Base-by-base conservation (phyloP, 2,329 filamentous ascomycete genomes). In the Talaromyces sp. region DNA sequence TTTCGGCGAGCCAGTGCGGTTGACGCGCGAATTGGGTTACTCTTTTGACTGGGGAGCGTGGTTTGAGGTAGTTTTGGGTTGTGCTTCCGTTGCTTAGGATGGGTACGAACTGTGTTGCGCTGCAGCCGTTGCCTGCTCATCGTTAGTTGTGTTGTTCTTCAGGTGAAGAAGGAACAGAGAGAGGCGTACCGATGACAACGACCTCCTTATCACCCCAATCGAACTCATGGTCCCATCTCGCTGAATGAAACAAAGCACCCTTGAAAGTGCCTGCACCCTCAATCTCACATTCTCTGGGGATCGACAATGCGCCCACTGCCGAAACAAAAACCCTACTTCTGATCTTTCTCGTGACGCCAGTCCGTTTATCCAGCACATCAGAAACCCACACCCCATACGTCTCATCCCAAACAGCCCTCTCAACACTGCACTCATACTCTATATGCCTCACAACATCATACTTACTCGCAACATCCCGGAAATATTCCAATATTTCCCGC, bases 1-100 rank as follows among this genome's bases (percentile, higher is more conserved):
- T 76, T 57, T 81, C 79, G 2, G 78, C 74, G 1, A 85, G 73
- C 73, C 80, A 85, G 66, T 85, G 83, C 4, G 83, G 73, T 71
- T 84, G 82, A 9, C 82, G 79, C n/a, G 74, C 78, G 67, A 85
- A 84, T 58, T 85, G 82, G 0, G 77, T 80, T 24, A 83, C 72
- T 27, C 74, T 76, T 22, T 72, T 75, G 10, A 76, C 80, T 4
- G 76, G 72, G 13, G 69, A 69, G 2, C 60, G 50, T n/a, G 16
- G 14, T 6, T 27, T 52, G 45, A 35, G 43, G 35, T 66, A 59
- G 37, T 66, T 62, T 37, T 43, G 14, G 27, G 3, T n/a, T 19
- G 24, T 66, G 33, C 73, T 70, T n/a, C 73, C 73, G 37, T 72
- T 70, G 16, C 76, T 76, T 70, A 83, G 75, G 41, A 80, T 76